phyloP scores from a whole-genome alignment of 768 basidiomycete genomes.

The Daedalea quercina region DNA sequence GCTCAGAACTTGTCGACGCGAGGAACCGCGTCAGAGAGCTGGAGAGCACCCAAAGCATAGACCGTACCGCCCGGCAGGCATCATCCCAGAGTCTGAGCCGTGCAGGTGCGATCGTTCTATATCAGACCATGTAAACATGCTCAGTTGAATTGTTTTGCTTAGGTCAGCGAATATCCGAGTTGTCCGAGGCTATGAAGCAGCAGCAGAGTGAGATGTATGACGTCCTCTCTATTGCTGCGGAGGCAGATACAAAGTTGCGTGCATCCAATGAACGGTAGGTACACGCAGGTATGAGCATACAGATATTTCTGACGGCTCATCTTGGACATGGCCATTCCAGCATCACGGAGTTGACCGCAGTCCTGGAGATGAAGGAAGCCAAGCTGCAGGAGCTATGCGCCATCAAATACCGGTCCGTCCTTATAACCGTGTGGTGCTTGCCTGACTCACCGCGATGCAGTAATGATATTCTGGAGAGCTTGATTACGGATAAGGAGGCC shows the following conservation, averaged over 20 bases:
- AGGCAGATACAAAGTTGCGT: slow-evolving; percentile 11
- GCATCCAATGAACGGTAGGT: slow-evolving; percentile 10
- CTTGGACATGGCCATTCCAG: slow-evolving; percentile 1
- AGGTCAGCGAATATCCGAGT: slow-evolving; percentile 10
- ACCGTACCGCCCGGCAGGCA: slow-evolving; percentile 9
- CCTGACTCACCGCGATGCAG: background rate
- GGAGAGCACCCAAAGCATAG: slow-evolving; percentile 23
- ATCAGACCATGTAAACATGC: background rate
- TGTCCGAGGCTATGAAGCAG: slow-evolving; percentile 11
- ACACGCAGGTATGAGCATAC: background rate
- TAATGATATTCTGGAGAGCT: background rate
- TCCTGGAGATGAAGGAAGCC: slow-evolving; percentile 5
- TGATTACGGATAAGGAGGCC: slow-evolving; percentile 1
- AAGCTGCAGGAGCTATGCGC: slow-evolving; percentile 6
- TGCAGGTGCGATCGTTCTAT: slow-evolving; percentile 4
- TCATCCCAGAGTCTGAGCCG: slow-evolving; percentile 4
- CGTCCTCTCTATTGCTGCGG: slow-evolving; percentile 10
- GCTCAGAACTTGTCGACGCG: slow-evolving; percentile 36
- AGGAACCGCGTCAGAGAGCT: slow-evolving; percentile 32
- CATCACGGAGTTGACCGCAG: slow-evolving; percentile 1
- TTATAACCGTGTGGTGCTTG: background rate
- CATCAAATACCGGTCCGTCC: slow-evolving; percentile 11
- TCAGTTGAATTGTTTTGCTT: background rate
- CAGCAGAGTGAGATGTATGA: slow-evolving; percentile 16
- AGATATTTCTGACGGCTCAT: background rate